Base-by-base conservation (phyloP, 768 basidiomycete genomes). In the Mycena rosella region DNA sequence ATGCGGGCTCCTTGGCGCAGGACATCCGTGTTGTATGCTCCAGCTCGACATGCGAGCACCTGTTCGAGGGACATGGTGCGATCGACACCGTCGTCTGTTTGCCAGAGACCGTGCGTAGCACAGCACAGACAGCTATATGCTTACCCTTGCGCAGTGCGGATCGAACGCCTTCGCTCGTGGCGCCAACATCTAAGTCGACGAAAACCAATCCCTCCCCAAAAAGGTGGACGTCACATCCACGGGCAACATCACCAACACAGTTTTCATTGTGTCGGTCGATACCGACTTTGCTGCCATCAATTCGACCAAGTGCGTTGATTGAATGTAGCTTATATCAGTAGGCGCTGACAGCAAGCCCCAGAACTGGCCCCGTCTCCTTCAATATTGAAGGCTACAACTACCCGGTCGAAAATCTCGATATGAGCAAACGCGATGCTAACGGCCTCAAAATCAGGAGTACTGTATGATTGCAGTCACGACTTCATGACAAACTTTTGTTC, bases 11-110 rank as follows among this genome's bases (percentile, higher is more conserved):
- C 1, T 51, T 67, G 26, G 60, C 24, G 4, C 71, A 72, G 57
- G 60, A 72, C 15, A 64, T 72, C 34, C 68, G 68, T 14, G 68
- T 72, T 27, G 71, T 72, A 17, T 72, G 68, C 53, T 40, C 10
- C 30, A 54, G 22, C 54, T 24, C 68, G 10, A 30, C 14, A 36
- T 69, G 67, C 58, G 58, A 64, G 44, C 63, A 69, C n/a, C 42
- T 69, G 5, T 69, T 69, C 20, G 62, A 64, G 30, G 68, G 68
- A 6, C 68, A 69, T 9, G 68, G 68, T 3, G 68, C 68, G 5
- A 54, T 69, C 18, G 63, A 69, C 17, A 69, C 68, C 27, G 26
- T 69, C 32, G 34, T 69, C 34, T 63, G 57, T 27, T 44, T 69
- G 26, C 68, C 68, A 7, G 62, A 69, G 51, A 53, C 42, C 13